Evolutionary conservation across 1,139 yeast species (phyloP), one percentile per base, ranked within the genome.

Genomic region (Maudiozyma humilis): DNA sequence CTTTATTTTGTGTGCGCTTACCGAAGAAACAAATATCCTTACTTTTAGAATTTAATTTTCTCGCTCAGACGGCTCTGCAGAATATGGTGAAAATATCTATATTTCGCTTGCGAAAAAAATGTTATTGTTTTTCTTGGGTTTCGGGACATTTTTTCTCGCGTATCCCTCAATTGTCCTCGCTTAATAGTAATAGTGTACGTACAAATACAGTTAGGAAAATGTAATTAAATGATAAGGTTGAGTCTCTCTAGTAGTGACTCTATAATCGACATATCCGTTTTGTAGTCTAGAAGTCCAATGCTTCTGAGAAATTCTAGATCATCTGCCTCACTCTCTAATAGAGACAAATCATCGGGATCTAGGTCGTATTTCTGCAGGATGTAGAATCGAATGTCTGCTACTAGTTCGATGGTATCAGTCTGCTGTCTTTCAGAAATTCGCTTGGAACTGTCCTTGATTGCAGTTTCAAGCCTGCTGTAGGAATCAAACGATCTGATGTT

Each of bases 301-400:
- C 44, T 40, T 36, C 43, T 33, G 15, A 48, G 20, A 4, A 48
- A 42, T 34, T 51, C 55, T 8, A 32, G 33, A 32, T 40, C 38
- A 12, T 25, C 41, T 18, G 37, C 35, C 14, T 39, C 34, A 3
- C 18, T 30, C 30, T 47, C 43, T 6, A 45, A 16, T n/a, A 44
- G 30, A 10, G 16, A 19, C 27, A 57, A 32, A 41, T 59, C 63
- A 8, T 67, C 52, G 48, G 64, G 51, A 57, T 70, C 55, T 52
- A 70, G 45, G 45, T 66, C 44, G 49, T 62, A 49, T 40, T 63
- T 56, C 52, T 68, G 49, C 8, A 60, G 44, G 4, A 84, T 61
- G 51, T 79, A 82, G 60, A 73, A 84, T 48, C 89, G 68, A 10
- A 84, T 79, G 63, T 84, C 94, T 63, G 84, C 94, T 34, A 84